These are phyloP conservation scores for Barbarea vulgaris DNA, from an alignment of 345 rosid genomes.

Conservation along the genomic window DNA sequence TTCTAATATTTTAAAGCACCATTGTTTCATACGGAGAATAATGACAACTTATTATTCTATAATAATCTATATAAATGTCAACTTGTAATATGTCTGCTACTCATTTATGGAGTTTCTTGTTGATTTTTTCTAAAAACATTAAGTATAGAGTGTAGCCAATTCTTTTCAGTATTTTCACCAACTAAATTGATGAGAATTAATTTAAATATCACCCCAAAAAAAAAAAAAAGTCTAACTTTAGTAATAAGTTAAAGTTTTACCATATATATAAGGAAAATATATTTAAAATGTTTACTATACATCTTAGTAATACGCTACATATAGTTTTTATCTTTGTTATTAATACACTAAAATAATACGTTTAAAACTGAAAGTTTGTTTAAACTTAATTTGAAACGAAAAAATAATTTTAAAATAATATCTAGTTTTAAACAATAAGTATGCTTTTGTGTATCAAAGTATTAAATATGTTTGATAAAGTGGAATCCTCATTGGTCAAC, in stretches of 20 bases:
- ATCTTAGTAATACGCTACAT: neutral
- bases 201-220: slow-evolving; percentile 13
- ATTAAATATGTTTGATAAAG: neutral
- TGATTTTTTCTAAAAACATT: neutral
- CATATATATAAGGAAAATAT: too few relatives aligned
- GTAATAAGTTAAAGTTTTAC: neutral
- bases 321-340: too few relatives aligned
- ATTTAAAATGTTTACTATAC: neutral
- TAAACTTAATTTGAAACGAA: neutral
- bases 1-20: slow-evolving; percentile 19
- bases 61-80: neutral
- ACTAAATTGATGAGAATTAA: neutral
- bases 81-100: neutral
- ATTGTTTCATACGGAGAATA: neutral
- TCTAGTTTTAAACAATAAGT: too few relatives aligned
- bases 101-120: neutral
- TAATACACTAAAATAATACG: neutral
- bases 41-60: neutral
- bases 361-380: neutral
- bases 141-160: neutral
- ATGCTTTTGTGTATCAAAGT: too few relatives aligned
- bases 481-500: neutral
- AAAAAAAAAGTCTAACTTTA: neutral
- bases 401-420: neutral
- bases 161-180: neutral